Conservation (phyloP, 2,329 filamentous ascomycete genomes). For the Aotearoamyces nothofagi region DNA sequence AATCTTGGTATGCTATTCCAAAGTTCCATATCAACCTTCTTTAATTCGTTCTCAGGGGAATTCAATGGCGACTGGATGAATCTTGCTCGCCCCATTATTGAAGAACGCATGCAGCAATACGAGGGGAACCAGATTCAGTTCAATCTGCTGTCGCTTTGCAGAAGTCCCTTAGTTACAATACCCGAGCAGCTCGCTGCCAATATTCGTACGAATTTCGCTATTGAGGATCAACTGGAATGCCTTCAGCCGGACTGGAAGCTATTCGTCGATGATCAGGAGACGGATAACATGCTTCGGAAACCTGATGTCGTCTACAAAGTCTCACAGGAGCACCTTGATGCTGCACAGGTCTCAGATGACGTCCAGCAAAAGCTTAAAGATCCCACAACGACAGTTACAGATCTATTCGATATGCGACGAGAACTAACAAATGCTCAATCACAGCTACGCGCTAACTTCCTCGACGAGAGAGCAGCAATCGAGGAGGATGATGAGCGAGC, state of each 20-base stretch:
- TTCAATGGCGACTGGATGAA: constrained; percentile 45
- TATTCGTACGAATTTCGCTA: constrained; percentile 23
- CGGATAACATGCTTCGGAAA: constrained; percentile 3
- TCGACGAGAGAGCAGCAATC: constrained; percentile 29
- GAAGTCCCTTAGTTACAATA: constrained; percentile 36
- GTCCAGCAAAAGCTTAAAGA: constrained; percentile 6
- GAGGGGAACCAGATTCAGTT: constrained; percentile 55
- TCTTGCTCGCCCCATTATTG: constrained; percentile 47
- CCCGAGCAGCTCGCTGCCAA: constrained; percentile 24
- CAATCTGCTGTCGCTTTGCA: constrained; percentile 61
- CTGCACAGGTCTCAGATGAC: constrained; percentile 1
- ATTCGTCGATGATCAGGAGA: constrained; percentile 13
- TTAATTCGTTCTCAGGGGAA: constrained; percentile 11
- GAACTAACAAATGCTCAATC: constrained; percentile 26
- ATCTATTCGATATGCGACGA: constrained; percentile 22
- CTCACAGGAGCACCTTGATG: constrained; percentile 8
- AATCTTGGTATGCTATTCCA: constrained; percentile 34
- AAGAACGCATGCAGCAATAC: constrained; percentile 50
- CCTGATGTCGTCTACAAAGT: constrained; percentile 7
- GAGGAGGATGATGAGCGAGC: constrained; percentile 36
- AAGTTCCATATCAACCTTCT: constrained; percentile 3
- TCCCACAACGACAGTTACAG: constrained; percentile 6
- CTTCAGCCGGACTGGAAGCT: constrained; percentile 27
- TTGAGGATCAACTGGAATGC: constrained; percentile 24
- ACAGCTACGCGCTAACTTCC: constrained; percentile 28